Percentiles rank a stretch among this genome's conserved stretches.
phyloP scores from a whole-genome alignment of 345 rosid species.

The Angophora floribunda region DNA sequence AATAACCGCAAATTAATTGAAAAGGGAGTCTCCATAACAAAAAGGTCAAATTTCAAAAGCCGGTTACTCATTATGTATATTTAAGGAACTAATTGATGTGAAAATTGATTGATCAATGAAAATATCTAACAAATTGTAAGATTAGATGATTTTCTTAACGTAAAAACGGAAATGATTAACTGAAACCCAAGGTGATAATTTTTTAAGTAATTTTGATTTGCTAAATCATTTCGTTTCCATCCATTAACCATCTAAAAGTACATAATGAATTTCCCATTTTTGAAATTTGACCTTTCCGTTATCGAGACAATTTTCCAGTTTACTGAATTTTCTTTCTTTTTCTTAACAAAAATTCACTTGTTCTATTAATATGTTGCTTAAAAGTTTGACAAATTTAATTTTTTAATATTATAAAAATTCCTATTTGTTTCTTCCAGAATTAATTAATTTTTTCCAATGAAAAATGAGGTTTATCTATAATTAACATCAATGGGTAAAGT shows the following conservation, averaged over 20 bases:
- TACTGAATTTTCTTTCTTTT: too few relatives aligned
- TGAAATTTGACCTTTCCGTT: background rate
- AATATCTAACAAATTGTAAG: background rate
- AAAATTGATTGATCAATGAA: background rate
- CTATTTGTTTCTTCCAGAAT: background rate
- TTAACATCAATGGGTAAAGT: background rate
- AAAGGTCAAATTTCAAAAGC: background rate
- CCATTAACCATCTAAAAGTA: background rate
- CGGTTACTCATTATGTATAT: background rate
- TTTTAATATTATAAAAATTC: background rate
- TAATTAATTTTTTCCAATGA: too few relatives aligned
- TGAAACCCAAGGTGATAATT: background rate
- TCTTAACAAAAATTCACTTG: background rate
- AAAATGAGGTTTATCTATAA: background rate
- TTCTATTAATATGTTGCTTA: background rate
- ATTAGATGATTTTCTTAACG: background rate
- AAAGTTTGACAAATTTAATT: background rate
- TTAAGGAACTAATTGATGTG: background rate
- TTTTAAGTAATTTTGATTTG: too few relatives aligned
- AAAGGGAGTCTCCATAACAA: background rate
- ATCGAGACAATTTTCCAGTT: background rate
- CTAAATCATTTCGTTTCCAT: background rate
- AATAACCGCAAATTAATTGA: background rate
- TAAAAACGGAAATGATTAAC: background rate
- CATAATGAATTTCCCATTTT: background rate